These are phyloP conservation scores for Blastobotrys buckinghamii DNA, from an alignment of 1,139 yeast species.

Conservation along the genomic window DNA sequence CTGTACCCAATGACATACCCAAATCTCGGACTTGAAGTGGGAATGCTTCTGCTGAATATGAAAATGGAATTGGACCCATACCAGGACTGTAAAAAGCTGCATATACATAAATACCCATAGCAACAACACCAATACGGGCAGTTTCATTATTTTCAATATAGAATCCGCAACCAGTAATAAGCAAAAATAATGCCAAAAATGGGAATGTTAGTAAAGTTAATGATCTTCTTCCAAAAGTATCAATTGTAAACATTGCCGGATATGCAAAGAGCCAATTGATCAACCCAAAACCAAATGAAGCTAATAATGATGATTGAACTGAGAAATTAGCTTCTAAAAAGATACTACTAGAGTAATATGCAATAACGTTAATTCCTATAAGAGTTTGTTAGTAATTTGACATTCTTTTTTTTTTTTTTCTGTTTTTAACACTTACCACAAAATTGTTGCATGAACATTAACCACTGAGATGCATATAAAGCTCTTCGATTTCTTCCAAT, in stretches of 20 bases:
- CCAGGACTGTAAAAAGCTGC: constrained; percentile 75
- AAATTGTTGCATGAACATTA: constrained; percentile 65
- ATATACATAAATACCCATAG: constrained; percentile 69
- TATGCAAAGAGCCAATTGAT: constrained; percentile 74
- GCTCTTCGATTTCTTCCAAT: constrained; percentile 82
- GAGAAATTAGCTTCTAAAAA: constrained; percentile 63
- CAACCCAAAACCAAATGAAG: constrained; percentile 85
- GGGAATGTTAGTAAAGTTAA: constrained; percentile 72
- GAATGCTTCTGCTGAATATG: constrained; percentile 84
- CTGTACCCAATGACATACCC: constrained; percentile 82
- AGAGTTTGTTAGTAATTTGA: too few species aligned
- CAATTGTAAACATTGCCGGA: constrained; percentile 81
- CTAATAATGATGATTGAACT: constrained; percentile 57
- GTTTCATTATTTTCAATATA: constrained; percentile 48
- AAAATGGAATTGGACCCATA: constrained; percentile 88
- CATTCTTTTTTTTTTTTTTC: too few species aligned
- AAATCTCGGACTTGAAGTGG: constrained; percentile 79
- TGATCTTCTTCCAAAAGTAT: constrained; percentile 69
- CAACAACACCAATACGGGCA: constrained; percentile 60
- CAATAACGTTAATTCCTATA: constrained; percentile 85
- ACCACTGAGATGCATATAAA: constrained; percentile 71
- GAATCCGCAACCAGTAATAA: constrained; percentile 73
- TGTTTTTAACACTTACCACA: too few species aligned
- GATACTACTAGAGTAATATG: constrained; percentile 57
- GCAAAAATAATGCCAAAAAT: constrained; percentile 56